Evolutionary conservation across 441 rosid species (phyloP).

Genomic region (Eruca vesicaria): DNA sequence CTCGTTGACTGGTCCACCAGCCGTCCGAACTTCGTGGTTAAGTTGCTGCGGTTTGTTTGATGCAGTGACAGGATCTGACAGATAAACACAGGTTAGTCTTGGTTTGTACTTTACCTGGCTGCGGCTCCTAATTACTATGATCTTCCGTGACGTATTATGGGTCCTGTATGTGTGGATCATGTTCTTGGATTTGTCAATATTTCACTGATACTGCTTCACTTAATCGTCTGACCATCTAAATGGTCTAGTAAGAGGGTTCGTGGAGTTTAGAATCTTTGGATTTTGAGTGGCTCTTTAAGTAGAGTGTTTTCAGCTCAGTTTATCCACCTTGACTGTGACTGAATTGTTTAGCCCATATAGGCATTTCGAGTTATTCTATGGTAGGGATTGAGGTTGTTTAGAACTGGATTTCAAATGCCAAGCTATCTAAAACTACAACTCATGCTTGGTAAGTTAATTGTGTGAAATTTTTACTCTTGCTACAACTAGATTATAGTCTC

Average conservation of each 20-base stretch:
- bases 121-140: background rate
- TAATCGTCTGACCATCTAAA: background rate
- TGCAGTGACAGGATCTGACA: conserved; percentile 49
- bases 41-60: too few relatives aligned
- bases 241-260: conserved; percentile 2
- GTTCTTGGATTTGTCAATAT: background rate
- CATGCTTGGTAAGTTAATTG: background rate
- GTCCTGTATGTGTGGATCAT: background rate
- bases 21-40: conserved; percentile 58
- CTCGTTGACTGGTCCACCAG: conserved; percentile 40
- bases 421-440: background rate
- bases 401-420: background rate
- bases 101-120: background rate
- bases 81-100: conserved; percentile 47
- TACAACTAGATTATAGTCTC: background rate
- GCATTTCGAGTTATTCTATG: background rate
- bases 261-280: conserved; percentile 8
- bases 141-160: too few relatives aligned
- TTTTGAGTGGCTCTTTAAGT: background rate
- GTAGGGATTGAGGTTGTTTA: background rate
- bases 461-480: background rate
- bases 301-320: conserved; percentile 3
- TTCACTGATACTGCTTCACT: background rate
- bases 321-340: background rate
- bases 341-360: background rate